These are phyloP conservation scores for Didymella exigua DNA, from an alignment of 2,329 filamentous ascomycete genomes.

Conservation along the genomic window DNA sequence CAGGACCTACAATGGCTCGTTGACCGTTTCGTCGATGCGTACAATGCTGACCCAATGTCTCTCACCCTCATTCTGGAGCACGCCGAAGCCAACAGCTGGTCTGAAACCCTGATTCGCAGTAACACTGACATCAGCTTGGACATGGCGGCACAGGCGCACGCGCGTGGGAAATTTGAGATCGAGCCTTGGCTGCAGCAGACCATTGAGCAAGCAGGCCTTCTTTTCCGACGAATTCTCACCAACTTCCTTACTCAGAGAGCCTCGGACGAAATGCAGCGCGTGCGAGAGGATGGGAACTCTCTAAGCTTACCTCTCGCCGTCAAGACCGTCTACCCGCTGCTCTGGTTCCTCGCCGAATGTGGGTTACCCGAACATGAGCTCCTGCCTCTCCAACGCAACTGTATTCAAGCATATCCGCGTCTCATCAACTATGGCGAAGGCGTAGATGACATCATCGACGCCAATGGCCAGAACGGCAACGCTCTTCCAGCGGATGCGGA, in stretches of 20 bases:
- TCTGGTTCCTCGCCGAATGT: slow-evolving; percentile 72
- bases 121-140: slow-evolving; percentile 87
- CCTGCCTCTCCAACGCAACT: slow-evolving; percentile 80
- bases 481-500: slow-evolving; percentile 78
- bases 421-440: slow-evolving; percentile 96
- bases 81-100: slow-evolving; percentile 80
- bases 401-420: slow-evolving; percentile 89
- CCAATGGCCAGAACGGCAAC: slow-evolving; percentile 82
- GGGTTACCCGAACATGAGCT: slow-evolving; percentile 69
- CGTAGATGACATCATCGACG: slow-evolving; percentile 88
- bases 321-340: slow-evolving; percentile 80
- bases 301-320: slow-evolving; percentile 79
- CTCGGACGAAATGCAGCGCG: slow-evolving; percentile 75
- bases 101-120: slow-evolving; percentile 78
- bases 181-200: slow-evolving; percentile 79
- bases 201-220: slow-evolving; percentile 64
- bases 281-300: slow-evolving; percentile 70
- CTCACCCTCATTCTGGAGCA: slow-evolving; percentile 77
- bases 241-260: slow-evolving; percentile 87
- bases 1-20: slow-evolving; percentile 89
- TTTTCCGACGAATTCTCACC: slow-evolving; percentile 73
- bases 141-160: slow-evolving; percentile 82
- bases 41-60: slow-evolving; percentile 71
- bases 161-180: slow-evolving; percentile 78
- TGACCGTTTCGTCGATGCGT: slow-evolving; percentile 76